phyloP scores from a whole-genome alignment of 2,329 filamentous ascomycete species.

The Ophiosphaerella narmari region DNA sequence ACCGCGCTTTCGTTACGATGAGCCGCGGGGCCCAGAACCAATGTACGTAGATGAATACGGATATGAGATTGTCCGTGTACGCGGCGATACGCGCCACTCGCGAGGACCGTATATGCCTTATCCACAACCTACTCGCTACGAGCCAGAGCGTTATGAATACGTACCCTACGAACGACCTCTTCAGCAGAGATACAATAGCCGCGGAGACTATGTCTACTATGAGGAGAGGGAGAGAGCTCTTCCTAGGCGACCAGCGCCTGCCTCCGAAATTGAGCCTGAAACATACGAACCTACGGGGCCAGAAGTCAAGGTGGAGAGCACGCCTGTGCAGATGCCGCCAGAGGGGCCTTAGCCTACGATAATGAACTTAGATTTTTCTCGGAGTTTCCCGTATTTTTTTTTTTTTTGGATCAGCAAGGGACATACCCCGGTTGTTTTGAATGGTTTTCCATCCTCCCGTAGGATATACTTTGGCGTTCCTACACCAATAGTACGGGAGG shows the following conservation, averaged over 20 bases:
- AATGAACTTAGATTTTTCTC: not conserved
- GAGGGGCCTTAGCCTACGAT: constrained; percentile 10
- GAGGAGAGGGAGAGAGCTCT: constrained; percentile 35
- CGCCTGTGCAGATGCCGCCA: constrained; percentile 17
- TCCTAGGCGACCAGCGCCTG: constrained; percentile 19
- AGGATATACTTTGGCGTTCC: not conserved
- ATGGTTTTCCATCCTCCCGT: not conserved
- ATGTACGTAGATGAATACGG: constrained; percentile 42
- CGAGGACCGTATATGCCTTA: constrained; percentile 23
- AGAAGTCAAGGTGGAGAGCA: constrained; percentile 33
- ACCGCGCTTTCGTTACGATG: constrained; percentile 38
- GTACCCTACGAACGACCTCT: constrained; percentile 35
- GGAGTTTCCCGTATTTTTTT: not conserved
- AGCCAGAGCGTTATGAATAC: constrained; percentile 36
- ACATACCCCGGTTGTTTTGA: not conserved
- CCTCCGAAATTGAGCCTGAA: constrained; percentile 25
- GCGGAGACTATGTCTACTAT: constrained; percentile 37
- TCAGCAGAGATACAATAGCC: constrained; percentile 30
- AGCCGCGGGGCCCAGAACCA: constrained; percentile 30
- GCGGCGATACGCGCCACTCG: constrained; percentile 27
- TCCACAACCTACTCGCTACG: constrained; percentile 31
- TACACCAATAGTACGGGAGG: not conserved
- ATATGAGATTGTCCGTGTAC: constrained; percentile 40
- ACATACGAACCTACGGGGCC: constrained; percentile 30
- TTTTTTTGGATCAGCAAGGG: not conserved